These are phyloP conservation scores for Wakefieldia striispora DNA, from an alignment of 768 basidiomycete genomes.

Conservation along the genomic window DNA sequence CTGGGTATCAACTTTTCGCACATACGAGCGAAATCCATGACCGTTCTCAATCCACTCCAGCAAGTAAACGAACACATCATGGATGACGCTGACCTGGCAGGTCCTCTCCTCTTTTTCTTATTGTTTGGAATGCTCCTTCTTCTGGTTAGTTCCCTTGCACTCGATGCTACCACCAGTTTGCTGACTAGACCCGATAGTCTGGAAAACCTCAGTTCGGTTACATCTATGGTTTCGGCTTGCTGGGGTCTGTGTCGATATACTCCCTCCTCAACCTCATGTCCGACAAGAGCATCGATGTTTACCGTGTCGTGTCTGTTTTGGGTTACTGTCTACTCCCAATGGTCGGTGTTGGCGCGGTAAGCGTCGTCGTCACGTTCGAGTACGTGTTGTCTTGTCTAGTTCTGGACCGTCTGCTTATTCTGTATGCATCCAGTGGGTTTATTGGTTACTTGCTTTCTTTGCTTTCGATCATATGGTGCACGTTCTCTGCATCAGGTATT, in stretches of 20 bases:
- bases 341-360: slow-evolving; percentile 89
- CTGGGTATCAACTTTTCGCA: slow-evolving; percentile 98
- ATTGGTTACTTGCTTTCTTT: slow-evolving; percentile 83
- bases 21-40: slow-evolving; percentile 90
- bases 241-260: slow-evolving; percentile 91
- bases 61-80: slow-evolving; percentile 88
- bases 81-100: slow-evolving; percentile 98
- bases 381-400: slow-evolving; percentile 41
- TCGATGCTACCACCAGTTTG: neutral
- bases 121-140: slow-evolving; percentile 92
- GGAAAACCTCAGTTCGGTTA: slow-evolving; percentile 99
- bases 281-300: slow-evolving; percentile 90
- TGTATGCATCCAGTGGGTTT: slow-evolving; percentile 51
- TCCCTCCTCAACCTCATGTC: slow-evolving; percentile 97
- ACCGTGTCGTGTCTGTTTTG: slow-evolving; percentile 90
- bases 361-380: slow-evolving; percentile 87
- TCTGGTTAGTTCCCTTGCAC: slow-evolving; percentile 57
- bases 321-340: slow-evolving; percentile 97
- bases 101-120: slow-evolving; percentile 92
- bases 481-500: slow-evolving; percentile 92
- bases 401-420: slow-evolving; percentile 4
- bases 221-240: slow-evolving; percentile 96
- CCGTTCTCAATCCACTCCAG: slow-evolving; percentile 90
- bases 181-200: slow-evolving; percentile 52
- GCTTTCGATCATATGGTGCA: slow-evolving; percentile 92